Conservation (phyloP, 1,284 basidiomycete species). For the Irpex sp. region DNA sequence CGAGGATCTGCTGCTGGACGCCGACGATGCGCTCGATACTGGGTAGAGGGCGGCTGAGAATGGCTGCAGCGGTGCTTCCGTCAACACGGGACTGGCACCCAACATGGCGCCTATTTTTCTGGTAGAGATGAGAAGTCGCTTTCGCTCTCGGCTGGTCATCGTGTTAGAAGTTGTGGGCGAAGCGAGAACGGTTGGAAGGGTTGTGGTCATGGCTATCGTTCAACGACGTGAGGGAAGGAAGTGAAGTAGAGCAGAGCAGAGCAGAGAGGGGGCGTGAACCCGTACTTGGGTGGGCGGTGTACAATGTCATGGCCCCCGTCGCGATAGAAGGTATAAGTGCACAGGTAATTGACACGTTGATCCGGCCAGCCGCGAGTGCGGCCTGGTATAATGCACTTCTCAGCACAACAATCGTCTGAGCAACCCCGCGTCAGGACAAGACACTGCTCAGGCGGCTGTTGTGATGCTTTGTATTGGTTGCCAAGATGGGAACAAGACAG, state of each 20-base stretch:
- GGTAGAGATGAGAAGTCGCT: constrained; percentile 49
- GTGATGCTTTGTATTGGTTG: not conserved
- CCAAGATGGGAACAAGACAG: not conserved
- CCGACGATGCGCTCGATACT: constrained; percentile 8
- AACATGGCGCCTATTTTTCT: constrained; percentile 52
- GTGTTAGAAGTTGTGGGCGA: constrained; percentile 41
- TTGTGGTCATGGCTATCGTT: not conserved
- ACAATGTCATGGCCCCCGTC: not conserved
- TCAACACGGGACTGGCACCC: constrained; percentile 41
- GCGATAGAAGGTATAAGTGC: not conserved
- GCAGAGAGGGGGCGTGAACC: not conserved
- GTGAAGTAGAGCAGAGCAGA: not conserved
- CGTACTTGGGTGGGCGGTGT: not conserved
- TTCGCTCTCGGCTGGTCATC: constrained; percentile 41
- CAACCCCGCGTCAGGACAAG: not conserved
- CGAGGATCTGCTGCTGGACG: constrained; percentile 2
- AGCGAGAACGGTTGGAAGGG: not conserved
- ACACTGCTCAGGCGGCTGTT: not conserved
- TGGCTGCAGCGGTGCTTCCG: constrained; percentile 11
- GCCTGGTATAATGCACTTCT: not conserved
- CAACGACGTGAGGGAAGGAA: not conserved
- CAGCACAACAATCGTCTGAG: constrained; percentile 1
- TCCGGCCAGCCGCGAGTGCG: not conserved
- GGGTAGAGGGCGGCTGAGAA: constrained; percentile 15
- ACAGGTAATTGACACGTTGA: not conserved